Conservation (phyloP, 768 basidiomycete species). For the Favolaschia claudopus region DNA sequence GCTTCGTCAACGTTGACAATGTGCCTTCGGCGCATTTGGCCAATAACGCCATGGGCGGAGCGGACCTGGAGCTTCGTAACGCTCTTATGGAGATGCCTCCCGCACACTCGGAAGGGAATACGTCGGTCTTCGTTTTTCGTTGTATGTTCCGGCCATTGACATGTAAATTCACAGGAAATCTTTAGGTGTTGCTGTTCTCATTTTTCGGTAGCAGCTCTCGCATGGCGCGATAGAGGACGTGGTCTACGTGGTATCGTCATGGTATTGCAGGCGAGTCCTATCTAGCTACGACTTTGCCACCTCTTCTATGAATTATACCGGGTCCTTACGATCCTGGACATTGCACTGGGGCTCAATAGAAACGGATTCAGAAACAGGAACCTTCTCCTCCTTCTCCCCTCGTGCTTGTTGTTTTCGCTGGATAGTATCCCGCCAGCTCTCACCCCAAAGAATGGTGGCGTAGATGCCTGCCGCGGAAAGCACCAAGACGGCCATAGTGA, state of each 20-base stretch:
- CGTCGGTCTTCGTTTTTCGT: slow-evolving; percentile 26
- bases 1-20: slow-evolving; percentile 35
- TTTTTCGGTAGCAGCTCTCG: no score
- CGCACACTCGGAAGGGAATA: slow-evolving; percentile 37
- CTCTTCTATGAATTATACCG: no score
- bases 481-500: slow-evolving; percentile 16
- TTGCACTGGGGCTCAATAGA: no score
- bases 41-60: slow-evolving; percentile 50
- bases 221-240: no score
- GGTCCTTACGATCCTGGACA: no score
- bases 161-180: slow-evolving; percentile 4
- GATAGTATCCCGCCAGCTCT: slow-evolving; percentile 22
- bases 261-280: no score
- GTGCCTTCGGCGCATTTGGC: slow-evolving; percentile 48
- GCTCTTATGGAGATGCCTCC: slow-evolving; percentile 40
- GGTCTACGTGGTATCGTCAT: no score
- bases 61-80: slow-evolving; percentile 37
- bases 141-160: background rate
- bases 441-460: slow-evolving; percentile 21
- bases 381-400: no score
- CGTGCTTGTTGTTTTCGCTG: no score
- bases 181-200: slow-evolving; percentile 7
- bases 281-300: no score
- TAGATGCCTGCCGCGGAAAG: slow-evolving; percentile 2
- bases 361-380: no score